Evolutionary conservation across 306 rosid species (phyloP).

Genomic region (Abrus precatorius): DNA sequence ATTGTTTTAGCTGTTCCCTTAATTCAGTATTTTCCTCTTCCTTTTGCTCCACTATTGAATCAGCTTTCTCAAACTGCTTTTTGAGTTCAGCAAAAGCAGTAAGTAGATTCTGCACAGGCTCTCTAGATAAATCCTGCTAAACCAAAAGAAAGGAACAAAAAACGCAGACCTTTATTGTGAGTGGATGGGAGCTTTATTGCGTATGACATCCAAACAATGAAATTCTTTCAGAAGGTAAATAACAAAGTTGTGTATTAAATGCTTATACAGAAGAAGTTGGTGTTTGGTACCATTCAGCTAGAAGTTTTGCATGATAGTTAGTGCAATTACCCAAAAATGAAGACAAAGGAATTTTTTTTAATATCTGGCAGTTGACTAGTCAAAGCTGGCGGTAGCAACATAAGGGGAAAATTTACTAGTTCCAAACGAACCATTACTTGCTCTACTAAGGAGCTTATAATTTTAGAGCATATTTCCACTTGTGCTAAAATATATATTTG

Average conservation of each 20-base stretch:
- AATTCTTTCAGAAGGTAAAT: too few relatives aligned
- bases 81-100: slow-evolving; percentile 73
- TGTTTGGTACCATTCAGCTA: slow-evolving; percentile 19
- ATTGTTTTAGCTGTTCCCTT: slow-evolving; percentile 78
- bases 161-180: not conserved
- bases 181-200: slow-evolving; percentile 14
- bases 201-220: not conserved
- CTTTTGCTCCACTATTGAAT: slow-evolving; percentile 76
- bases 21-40: slow-evolving; percentile 84
- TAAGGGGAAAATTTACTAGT: not conserved
- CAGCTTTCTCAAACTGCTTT: slow-evolving; percentile 70
- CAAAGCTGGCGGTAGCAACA: not conserved
- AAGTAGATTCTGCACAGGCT: slow-evolving; percentile 59
- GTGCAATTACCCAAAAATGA: slow-evolving; percentile 36
- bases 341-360: not conserved
- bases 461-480: not conserved
- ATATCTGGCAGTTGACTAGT: slow-evolving; percentile 9
- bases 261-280: slow-evolving; percentile 21
- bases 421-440: not conserved
- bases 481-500: slow-evolving; percentile 5
- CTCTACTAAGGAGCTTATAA: not conserved
- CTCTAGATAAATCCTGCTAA: slow-evolving; percentile 62
- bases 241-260: not conserved
- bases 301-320: not conserved
- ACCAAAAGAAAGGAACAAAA: slow-evolving; percentile 6